A percentile compares a stretch with the other conserved stretches of the same genome.
These are phyloP conservation scores for Coccomyxa sp. DNA, from an alignment of 139 green algal genomes.

Conservation along the genomic window DNA sequence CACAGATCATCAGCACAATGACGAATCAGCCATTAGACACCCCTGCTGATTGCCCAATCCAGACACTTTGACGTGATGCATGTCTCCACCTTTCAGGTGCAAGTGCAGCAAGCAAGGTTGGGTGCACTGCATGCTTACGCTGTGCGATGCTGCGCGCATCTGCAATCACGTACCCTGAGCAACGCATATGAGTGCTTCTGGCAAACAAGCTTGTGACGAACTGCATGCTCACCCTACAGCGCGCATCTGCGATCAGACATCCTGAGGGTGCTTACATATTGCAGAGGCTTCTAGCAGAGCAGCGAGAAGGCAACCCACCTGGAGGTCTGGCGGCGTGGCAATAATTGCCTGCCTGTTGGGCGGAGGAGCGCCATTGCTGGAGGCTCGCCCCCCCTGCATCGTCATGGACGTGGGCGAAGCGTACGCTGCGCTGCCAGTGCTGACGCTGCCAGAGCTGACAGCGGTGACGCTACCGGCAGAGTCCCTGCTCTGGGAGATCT, in stretches of 20 bases:
- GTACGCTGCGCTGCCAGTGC: background rate
- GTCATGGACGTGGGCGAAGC: background rate
- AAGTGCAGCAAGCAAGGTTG: background rate
- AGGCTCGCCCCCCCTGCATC: background rate
- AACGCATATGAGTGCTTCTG: too few species aligned
- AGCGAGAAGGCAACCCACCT: too few species aligned
- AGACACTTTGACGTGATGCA: background rate
- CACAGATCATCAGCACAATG: background rate
- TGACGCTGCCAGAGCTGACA: constrained; percentile 2
- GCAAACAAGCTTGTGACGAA: too few species aligned
- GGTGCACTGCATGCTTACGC: background rate
- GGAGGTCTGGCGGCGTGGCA: too few species aligned
- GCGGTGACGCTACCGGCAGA: background rate
- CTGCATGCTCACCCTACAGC: too few species aligned
- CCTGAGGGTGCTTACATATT: too few species aligned
- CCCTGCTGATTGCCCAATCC: background rate
- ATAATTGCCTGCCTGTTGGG: background rate
- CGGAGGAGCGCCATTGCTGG: background rate
- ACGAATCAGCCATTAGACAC: background rate
- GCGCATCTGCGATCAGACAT: too few species aligned
- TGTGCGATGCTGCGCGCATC: too few species aligned
- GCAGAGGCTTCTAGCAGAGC: too few species aligned
- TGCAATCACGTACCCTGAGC: too few species aligned
- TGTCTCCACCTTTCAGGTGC: background rate
- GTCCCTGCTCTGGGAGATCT: background rate